Evolutionary conservation across 2,329 filamentous ascomycete species (phyloP).

Genomic region (Phyllosticta paracitricarpa): DNA sequence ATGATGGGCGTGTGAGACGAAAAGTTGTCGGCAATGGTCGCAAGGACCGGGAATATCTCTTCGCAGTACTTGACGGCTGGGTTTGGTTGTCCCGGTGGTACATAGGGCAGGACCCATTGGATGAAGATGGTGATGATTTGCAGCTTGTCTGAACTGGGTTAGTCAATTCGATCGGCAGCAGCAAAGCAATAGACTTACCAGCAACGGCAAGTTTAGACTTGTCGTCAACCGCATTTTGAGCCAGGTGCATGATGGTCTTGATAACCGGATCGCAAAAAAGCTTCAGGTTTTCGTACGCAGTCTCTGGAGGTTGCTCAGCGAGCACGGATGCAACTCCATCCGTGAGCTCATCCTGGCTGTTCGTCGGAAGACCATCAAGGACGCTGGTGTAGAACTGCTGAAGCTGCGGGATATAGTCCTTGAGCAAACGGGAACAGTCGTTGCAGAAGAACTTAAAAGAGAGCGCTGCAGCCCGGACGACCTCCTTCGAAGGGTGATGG

Average conservation of each 20-base stretch:
- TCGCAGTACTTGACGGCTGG: conserved; percentile 94
- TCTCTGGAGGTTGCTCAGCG: conserved; percentile 68
- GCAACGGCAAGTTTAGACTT: conserved; percentile 78
- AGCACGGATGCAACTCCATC: conserved; percentile 91
- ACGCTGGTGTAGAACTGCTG: conserved; percentile 89
- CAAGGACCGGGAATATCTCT: conserved; percentile 81
- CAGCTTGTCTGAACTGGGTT: conserved; percentile 56
- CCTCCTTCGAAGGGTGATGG: conserved; percentile 77
- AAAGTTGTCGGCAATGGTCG: conserved; percentile 81
- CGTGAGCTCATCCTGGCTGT: conserved; percentile 90
- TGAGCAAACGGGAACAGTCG: conserved; percentile 81
- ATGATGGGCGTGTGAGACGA: conserved; percentile 78
- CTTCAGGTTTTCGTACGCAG: conserved; percentile 78
- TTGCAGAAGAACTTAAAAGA: conserved; percentile 96
- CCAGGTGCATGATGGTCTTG: conserved; percentile 72
- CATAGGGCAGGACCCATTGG: conserved; percentile 64
- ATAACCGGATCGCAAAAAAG: conserved; percentile 89
- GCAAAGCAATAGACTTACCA: conserved; percentile 39
- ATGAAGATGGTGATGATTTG: conserved; percentile 88
- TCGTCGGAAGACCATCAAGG: conserved; percentile 71
- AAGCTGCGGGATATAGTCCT: conserved; percentile 72
- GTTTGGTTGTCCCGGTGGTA: conserved; percentile 63
- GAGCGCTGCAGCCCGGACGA: conserved; percentile 82
- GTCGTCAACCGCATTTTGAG: conserved; percentile 74
- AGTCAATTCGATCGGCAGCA: conserved; percentile 8